Evolutionary conservation across 352 stramenopile species (phyloP), one percentile per base, ranked within the genome.

Genomic region (Phytophthora meadii): DNA sequence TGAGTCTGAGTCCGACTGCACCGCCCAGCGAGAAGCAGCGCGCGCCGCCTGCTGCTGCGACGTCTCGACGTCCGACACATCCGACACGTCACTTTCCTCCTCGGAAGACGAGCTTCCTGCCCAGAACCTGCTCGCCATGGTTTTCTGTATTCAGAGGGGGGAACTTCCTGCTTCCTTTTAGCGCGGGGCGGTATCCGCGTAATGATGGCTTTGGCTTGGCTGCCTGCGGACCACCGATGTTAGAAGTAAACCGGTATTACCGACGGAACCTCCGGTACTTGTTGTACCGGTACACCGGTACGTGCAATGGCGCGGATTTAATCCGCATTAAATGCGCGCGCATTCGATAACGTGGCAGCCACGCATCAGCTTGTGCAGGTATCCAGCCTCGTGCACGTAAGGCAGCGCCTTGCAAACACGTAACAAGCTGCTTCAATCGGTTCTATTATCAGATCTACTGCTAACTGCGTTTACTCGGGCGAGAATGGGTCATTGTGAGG

Each of bases 41-140:
- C 85, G 79, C 59, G 82, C 77, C 62, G 87, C 76, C 76, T 90
- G 77, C 77, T 93, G 81, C 67, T 84, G 71, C 61, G 81, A 84
- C 55, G 77, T 88, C 44, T 93, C 87, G 25, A 93, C 76, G 51
- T 93, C 84, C 61, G 85, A 93, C 44, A 79, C 81, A 61, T 86
- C 82, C 28, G 83, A 94, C 53, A 76, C 64, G 41, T 94, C 85
- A 62, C 81, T 93, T 54, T 93, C 85, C 57, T 90, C 85, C 59
- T 90, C 82, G 51, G 84, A 92, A 60, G 87, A 92, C 28, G 84
- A 93, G 1, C 83, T 84, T 34, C 80, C 84, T 57, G 81, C 87
- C 87, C 87, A 95, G 79, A 95, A 95, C 65, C 84, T 77, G 61
- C 87, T 95, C 70, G 85, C 85, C 84, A 93, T 94, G 54, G 28